Base-by-base conservation (phyloP, 306 rosid species). In the Rosa rugosa region DNA sequence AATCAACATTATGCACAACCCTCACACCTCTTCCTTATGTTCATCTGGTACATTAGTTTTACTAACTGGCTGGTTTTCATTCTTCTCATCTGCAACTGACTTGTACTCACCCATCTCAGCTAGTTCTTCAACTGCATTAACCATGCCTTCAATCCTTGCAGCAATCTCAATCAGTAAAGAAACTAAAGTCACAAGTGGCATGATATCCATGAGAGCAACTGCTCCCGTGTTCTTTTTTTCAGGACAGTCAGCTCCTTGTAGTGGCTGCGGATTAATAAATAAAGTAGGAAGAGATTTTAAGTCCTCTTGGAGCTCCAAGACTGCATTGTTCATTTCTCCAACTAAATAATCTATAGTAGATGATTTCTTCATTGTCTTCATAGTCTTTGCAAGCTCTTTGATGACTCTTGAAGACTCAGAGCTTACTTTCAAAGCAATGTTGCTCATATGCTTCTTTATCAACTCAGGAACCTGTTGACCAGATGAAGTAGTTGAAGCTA, bases 341-440 rank as follows among this genome's bases (percentile, higher is more conserved):
- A 86, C 80, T 57, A 86, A 66, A 57, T 79, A 51, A 56, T 86
- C 85, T n/a, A 86, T 71, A 51, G 78, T 73, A 0, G 86, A 77
- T 72, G 99, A 93, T 78, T 87, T 95, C 86, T 25, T 87, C 99
- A 90, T 90, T 4, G 80, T 84, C 81, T 51, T 89, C 11, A 83
- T 82, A 5, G 76, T 83, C 63, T 4, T 65, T 10, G 87, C 92
- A 40, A 95, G 63, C 80, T 93, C 98, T 71, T 85, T 86, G 62
- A 95, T 45, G 10, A 95, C 91, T 65, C 67, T 79, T 0, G 84
- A 88, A 53, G 84, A 79, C 11, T 72, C 83, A 18, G 77, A 54
- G 46, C 94, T 85, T 9, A 95, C 71, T 83, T 86, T 86, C 64
- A 85, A 42, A 5, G 84, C 84, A 41, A 75, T 80, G 54, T 42